Base-by-base conservation (phyloP, 768 basidiomycete genomes). In the Neoboletus magnificus region DNA sequence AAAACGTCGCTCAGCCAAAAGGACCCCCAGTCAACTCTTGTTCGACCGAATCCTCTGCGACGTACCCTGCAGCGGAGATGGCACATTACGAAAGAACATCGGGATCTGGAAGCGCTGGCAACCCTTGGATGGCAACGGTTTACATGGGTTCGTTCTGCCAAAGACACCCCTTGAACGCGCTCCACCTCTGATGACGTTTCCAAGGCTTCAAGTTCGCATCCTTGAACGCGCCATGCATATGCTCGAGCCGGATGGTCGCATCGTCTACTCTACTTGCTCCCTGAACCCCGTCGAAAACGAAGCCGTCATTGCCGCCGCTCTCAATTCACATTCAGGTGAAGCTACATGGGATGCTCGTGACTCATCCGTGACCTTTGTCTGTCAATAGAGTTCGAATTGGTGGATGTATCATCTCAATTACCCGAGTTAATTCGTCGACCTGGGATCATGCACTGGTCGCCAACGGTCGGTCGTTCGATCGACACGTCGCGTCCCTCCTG, bases 251-350 rank as follows among this genome's bases (percentile, higher is more conserved):
- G 82, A 86, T n/a, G 96, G 95, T 9, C 85, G 90, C 35, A 88
- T 98, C 58, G 95, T 98, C 18, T 99, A 98, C 70, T 98, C 97
- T 6, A 99, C 97, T 0, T 98, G 97, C 66, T 98, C 95, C 0
- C 77, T 98, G 61, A 98, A 98, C 70, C 97, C 97, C 1, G 81
- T 93, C 13, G 97, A 99, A 73, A 98, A 99, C 68, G 97, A 99
- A 70, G 93, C 97, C 9, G 96, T 98, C 57, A 77, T 98, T 33
- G 88, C 91, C 1, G 86, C 89, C 42, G 93, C 91, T 0, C 77
- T 98, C 36, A 83, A 82, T 56, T 71, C 77, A 1, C 82, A 87
- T 56, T 80, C 84, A 23, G 90, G 93, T 89, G 40, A 48, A 56
- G 5, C 20, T 20, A 11, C 15, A 12, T 22, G 20, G 9, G 15